These are phyloP conservation scores for Dactylorhiza incarnata DNA, from an alignment of 106 monocot genomes.

Conservation along the genomic window DNA sequence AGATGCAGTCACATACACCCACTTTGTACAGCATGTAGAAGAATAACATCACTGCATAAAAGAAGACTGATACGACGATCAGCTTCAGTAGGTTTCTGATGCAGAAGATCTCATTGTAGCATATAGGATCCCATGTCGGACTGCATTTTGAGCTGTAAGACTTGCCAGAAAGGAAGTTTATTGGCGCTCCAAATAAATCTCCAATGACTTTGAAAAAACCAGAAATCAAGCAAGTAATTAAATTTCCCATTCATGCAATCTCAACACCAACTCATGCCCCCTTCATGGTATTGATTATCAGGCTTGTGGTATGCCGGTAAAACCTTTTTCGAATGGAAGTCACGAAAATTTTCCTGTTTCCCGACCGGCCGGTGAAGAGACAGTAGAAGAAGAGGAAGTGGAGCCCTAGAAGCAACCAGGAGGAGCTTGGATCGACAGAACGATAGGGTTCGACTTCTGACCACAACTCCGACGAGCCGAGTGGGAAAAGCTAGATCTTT, in stretches of 20 bases:
- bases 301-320: not conserved
- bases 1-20: conserved; percentile 59
- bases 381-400: no score
- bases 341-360: no score
- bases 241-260: conserved; percentile 44
- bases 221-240: conserved; percentile 43
- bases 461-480: no score
- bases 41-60: conserved; percentile 77
- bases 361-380: no score
- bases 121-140: conserved; percentile 82
- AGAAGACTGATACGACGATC: conserved; percentile 42
- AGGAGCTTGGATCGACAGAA: no score
- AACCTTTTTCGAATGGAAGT: no score
- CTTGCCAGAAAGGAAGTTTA: conserved; percentile 85
- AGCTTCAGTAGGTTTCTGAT: conserved; percentile 62
- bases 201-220: conserved; percentile 49
- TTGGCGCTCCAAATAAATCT: conserved; percentile 58
- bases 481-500: no score
- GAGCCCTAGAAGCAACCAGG: no score
- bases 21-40: conserved; percentile 71
- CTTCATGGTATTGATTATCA: not conserved
- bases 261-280: not conserved
- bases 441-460: no score
- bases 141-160: conserved; percentile 74
- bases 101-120: conserved; percentile 92